Evolutionary conservation across 2,329 filamentous ascomycete genomes (phyloP).

Genomic region (Monosporascus sp.): DNA sequence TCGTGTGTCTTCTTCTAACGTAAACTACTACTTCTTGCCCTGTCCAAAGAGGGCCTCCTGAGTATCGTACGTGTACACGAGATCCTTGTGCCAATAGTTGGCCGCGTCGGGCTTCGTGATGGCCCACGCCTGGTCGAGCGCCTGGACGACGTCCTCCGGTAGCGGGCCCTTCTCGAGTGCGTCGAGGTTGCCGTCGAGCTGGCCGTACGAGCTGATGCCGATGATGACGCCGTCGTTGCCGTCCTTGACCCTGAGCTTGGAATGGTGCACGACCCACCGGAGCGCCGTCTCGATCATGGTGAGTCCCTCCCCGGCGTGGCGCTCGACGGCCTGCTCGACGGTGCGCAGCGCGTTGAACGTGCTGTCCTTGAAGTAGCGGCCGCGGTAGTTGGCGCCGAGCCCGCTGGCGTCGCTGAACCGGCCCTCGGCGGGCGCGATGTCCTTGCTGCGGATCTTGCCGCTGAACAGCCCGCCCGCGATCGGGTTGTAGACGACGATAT

Average conservation of each 20-base stretch:
- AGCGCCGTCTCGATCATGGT: conserved; percentile 69
- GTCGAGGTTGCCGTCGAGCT: conserved; percentile 54
- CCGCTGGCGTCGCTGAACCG: conserved; percentile 58
- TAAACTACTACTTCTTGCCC: conserved; percentile 30
- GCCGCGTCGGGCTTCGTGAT: conserved; percentile 55
- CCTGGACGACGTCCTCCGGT: conserved; percentile 69
- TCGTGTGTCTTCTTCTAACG: no score
- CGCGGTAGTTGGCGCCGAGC: conserved; percentile 54
- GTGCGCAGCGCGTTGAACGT: conserved; percentile 59
- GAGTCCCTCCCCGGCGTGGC: conserved; percentile 50
- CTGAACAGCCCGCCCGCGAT: conserved; percentile 76
- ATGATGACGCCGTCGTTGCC: conserved; percentile 58
- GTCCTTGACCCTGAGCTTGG: conserved; percentile 45
- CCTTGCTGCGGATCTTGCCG: conserved; percentile 69
- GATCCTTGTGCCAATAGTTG: conserved; percentile 54
- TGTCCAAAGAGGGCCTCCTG: conserved; percentile 52
- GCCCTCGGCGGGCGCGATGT: conserved; percentile 59
- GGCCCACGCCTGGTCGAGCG: conserved; percentile 73
- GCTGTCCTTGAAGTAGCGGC: conserved; percentile 67
- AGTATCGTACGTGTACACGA: conserved; percentile 65
- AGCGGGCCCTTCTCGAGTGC: conserved; percentile 65
- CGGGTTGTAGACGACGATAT: conserved; percentile 79
- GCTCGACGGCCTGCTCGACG: conserved; percentile 63
- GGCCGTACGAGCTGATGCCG: conserved; percentile 52
- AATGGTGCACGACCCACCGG: conserved; percentile 71